These are phyloP conservation scores for Umbelopsis ramanniana DNA, from an alignment of 192 early-diverging fungal genomes.

Conservation along the genomic window DNA sequence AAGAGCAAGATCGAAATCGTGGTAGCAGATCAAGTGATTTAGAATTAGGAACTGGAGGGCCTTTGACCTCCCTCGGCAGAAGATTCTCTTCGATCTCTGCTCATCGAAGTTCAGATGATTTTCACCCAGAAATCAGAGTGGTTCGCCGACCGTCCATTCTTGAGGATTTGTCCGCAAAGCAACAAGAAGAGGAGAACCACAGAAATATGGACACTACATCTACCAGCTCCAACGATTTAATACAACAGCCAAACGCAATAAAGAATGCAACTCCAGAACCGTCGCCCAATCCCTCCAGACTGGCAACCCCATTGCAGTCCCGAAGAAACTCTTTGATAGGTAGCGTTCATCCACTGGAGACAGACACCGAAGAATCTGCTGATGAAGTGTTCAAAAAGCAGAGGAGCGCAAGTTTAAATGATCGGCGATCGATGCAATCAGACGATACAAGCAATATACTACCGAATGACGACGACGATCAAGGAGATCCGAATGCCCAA, in stretches of 20 bases:
- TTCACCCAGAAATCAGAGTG: constrained; percentile 4
- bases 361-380: background rate
- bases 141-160: constrained; percentile 6
- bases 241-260: background rate
- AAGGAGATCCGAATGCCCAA: background rate
- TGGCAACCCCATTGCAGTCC: background rate
- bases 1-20: constrained; percentile 16
- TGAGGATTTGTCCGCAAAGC: constrained; percentile 11
- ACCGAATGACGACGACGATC: background rate
- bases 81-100: background rate
- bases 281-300: background rate
- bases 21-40: background rate
- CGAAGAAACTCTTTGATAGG: background rate
- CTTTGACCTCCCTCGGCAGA: background rate
- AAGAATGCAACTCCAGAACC: background rate
- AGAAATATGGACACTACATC: background rate
- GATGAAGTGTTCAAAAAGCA: too few species aligned
- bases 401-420: too few species aligned
- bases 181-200: background rate
- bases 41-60: background rate
- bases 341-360: background rate
- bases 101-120: background rate
- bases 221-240: background rate
- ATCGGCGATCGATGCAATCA: background rate
- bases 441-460: background rate